A percentile compares a stretch with the other conserved stretches of the same genome.
phyloP scores from a whole-genome alignment of 306 rosid species.

The Cicer chorassanicum region DNA sequence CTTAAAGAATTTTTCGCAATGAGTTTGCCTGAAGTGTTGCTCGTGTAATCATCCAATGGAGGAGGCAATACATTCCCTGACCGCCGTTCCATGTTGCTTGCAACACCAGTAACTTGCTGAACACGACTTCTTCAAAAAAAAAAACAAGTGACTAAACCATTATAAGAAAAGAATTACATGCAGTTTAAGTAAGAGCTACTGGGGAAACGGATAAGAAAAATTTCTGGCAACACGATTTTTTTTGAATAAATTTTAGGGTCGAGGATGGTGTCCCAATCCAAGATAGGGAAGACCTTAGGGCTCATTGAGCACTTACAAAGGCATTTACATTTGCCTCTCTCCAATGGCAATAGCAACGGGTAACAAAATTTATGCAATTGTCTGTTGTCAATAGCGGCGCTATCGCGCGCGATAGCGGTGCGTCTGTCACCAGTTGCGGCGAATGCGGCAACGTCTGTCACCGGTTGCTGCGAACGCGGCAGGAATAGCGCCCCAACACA shows the following conservation, averaged over 20 bases:
- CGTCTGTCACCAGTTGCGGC: no score
- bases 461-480: no score
- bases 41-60: slow-evolving; percentile 69
- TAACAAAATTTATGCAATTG: background rate
- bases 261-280: no score
- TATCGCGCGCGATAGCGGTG: no score
- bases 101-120: slow-evolving; percentile 82
- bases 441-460: no score
- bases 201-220: background rate
- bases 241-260: no score
- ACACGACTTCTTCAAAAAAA: slow-evolving; percentile 76
- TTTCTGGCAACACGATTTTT: no score
- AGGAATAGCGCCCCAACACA: no score
- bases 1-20: slow-evolving; percentile 58
- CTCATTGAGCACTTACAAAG: no score
- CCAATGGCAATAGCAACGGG: background rate
- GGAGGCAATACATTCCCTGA: slow-evolving; percentile 84
- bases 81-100: slow-evolving; percentile 69
- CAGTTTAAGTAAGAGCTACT: slow-evolving; percentile 12
- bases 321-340: no score
- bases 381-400: no score
- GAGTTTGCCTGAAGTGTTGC: slow-evolving; percentile 61
- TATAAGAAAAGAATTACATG: slow-evolving; percentile 29
- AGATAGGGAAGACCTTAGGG: no score
- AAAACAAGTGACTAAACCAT: slow-evolving; percentile 50